Evolutionary conservation across 805 yeast genomes (phyloP), one percentile per base, ranked within the genome.

Genomic region (Crinitomyces ghanaensis): DNA sequence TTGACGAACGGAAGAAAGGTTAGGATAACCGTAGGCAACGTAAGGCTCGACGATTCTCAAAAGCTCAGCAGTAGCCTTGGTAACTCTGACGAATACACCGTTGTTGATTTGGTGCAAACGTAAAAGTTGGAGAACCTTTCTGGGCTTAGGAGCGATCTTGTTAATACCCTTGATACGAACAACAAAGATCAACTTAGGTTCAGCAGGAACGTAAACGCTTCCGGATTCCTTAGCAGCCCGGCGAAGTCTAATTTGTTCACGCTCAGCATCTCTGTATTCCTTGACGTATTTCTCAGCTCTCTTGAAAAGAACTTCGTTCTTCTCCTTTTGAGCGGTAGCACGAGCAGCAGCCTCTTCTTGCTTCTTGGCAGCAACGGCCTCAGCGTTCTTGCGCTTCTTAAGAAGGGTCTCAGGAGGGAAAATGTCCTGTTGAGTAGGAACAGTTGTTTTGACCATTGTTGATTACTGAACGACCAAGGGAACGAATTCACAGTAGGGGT

Each of bases 111-210:
- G 84, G 57, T 75, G 72, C 58, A 77, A 72, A 67, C 85, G 73
- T 60, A 77, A 67, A 56, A 77, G 68, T 64, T 77, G 84, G 61
- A 77, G 64, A 49, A 76, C 79, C 74, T 77, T 77, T 72, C 83
- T 72, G 63, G 83, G 82, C 73, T 77, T 77, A 52, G 84, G 83
- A 51, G 83, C 76, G 51, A 77, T 74, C 74, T 77, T 85, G 85
- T 73, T 81, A 66, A 86, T 83, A 85, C 96, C 96, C 86, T 86
- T 86, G 78, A 86, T 86, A 79, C 97, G 85, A 66, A 86, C 76
- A 59, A 86, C 93, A 66, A 86, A 84, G 51, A 82, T 93, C 59
- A 86, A 78, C 68, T 83, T 85, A 58, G 77, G 75, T 76, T 86
- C 88, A 65, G 93, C 95, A 73, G 74, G 77, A 49, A 77, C 83